phyloP scores from a whole-genome alignment of 1,284 basidiomycete genomes.

The Tausonia pullulans region DNA sequence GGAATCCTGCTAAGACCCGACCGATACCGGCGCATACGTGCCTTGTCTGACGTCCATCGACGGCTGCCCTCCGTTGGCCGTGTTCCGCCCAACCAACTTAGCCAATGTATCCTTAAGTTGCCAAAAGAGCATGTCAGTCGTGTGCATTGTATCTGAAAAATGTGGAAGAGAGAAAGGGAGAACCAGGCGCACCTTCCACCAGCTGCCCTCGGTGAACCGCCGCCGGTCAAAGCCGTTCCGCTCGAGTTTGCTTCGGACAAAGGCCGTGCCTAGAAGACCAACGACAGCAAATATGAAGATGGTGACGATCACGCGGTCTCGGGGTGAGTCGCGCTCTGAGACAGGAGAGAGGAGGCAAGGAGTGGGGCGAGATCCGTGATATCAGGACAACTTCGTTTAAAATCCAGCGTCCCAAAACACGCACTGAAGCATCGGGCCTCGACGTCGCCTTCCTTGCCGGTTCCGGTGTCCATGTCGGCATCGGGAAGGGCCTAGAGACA shows the following conservation, averaged over 20 bases:
- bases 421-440: conserved; percentile 89
- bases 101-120: not conserved
- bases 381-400: not conserved
- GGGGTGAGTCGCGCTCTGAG: conserved; percentile 69
- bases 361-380: not conserved
- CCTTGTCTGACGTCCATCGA: not conserved
- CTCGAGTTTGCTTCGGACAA: conserved; percentile 65
- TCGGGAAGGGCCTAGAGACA: too few relatives aligned
- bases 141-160: not conserved
- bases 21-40: not conserved
- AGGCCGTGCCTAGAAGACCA: conserved; percentile 68
- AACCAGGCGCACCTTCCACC: not conserved
- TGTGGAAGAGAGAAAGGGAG: not conserved
- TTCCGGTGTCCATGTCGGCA: conserved; percentile 75
- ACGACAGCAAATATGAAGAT: conserved; percentile 75
- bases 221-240: conserved; percentile 45
- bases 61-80: not conserved
- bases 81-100: not conserved
- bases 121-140: not conserved
- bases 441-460: conserved; percentile 88
- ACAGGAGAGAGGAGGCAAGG: not conserved
- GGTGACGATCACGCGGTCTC: conserved; percentile 81
- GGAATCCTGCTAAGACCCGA: not conserved
- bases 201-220: not conserved
- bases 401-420: conserved; percentile 31